Evolutionary conservation across 2,329 filamentous ascomycete genomes (phyloP), one percentile per base, ranked within the genome.

Genomic region (Pseudogymnoascus sp.): DNA sequence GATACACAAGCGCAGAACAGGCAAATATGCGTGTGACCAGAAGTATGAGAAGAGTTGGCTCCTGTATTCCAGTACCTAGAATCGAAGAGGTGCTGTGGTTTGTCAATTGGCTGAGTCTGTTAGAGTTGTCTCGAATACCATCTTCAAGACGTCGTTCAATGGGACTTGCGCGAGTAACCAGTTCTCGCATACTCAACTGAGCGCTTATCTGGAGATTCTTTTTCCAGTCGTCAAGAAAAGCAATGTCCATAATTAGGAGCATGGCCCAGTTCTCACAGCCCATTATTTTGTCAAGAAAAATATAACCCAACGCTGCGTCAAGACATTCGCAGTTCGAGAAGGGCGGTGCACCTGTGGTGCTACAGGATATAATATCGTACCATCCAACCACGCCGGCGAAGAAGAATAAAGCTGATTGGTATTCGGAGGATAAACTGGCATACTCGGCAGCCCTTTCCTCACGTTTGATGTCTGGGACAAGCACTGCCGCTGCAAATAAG

Each of bases 251-350:
- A 30, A 87, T 77, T 5, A 77, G 71, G 33, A 80, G 72, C 49
- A 87, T 64, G 1, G 79, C 78, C 81, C 81, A 83, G 70, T 84
- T 85, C 58, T 82, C 74, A 62, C 82, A 75, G 2, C 84, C 84
- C 28, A 81, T 70, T 59, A 82, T 78, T 28, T 79, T 78, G 33
- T 80, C 78, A 60, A 85, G 73, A 38, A 76, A 71, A 9, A 82
- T 72, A 0, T 80, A 79, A 1, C 72, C 68, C 35, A 72, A 69
- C 19, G 49, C 25, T 7, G 28, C n/a, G 28, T 19, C 9, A 33
- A 55, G 11, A 33, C 49, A 55, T 55, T 55, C 49, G 49, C 49
- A 55, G 7, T 7, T 19, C 5, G 49, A 55, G 28, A 55, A 55
- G n/a, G 49, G 49, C 9, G 25, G 8, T 33, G n/a, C 16, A 23